Evolutionary conservation across 2,329 filamentous ascomycete genomes (phyloP), one percentile per base, ranked within the genome.

Genomic region (Xylariaceae sp.): DNA sequence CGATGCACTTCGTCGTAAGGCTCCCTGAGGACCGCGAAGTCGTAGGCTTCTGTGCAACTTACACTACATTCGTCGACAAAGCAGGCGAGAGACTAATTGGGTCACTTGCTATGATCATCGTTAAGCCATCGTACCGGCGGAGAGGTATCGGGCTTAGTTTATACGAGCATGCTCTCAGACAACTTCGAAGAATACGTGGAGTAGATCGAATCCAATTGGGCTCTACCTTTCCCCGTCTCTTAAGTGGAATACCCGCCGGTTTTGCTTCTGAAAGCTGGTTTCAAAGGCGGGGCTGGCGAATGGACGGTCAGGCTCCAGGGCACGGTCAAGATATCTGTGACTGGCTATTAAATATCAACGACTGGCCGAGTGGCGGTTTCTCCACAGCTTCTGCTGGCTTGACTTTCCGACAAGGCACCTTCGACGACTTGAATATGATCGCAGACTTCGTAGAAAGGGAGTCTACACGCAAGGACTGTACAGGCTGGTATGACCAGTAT

Each of bases 401-500:
- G 14, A 69, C 62, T 5, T 81, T 83, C 60, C 73, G 77, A 29
- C 67, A 70, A 18, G 83, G 81, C 61, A 74, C 74, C 23, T 67
- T 76, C 23, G 56, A 70, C 23, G 81, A 86, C 56, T 78, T 78
- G 54, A 68, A 75, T 40, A 60, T 67, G 23, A 78, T 85, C 2
- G 65, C 83, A 47, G 74, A 76, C 1, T 76, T 85, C 61, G 81
- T 83, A 9, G 77, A 78, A 50, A 74, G 71, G 48, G 78, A 81
- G 50, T 80, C 79, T 0, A 69, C 69, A 9, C 73, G 73, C 46
- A 78, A 80, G 56, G 73, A 76, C 32, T 75, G 77, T 44, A 78
- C 83, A 62, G 82, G 82, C 43, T 85, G 82, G 81, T 85, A 80
- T 62, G 82, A 86, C 63, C 81, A 85, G 63, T 87, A 86, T 60